Base-by-base conservation (phyloP, 1,139 yeast species). In the Yamadazyma buinensis region DNA sequence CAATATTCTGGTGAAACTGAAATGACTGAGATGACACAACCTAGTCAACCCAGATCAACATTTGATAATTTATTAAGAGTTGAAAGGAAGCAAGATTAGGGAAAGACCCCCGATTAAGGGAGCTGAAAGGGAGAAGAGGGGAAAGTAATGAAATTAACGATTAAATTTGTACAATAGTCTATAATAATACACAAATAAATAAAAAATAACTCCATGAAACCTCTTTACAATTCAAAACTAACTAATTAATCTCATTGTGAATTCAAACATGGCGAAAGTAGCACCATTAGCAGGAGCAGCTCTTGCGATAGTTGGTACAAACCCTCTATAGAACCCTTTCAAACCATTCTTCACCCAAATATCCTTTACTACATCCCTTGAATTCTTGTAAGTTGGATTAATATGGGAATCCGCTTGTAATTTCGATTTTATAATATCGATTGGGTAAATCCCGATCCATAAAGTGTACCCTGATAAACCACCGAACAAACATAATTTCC, bases 201-300 rank as follows among this genome's bases (percentile, higher is more conserved):
- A n/a, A n/a, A n/a, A n/a, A n/a, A n/a, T n/a, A n/a, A n/a, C n/a
- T n/a, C n/a, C n/a, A n/a, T n/a, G n/a, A n/a, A n/a, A n/a, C n/a
- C 19, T 17, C 19, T 17, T 5, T 5, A 17, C 21, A 8, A 10
- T 23, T n/a, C n/a, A n/a, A n/a, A n/a, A n/a, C 30, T 41, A 41
- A 75, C 51, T 43, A 19, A 44, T 41, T 26, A 75, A 56, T 60
- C 94, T 76, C 84, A 87, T 84, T 5, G 95, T 83, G 35, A 84
- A 59, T 61, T 90, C 97, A 54, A 90, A 90, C 9, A 94, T 87
- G 35, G 87, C 85, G 63, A 90, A 90, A 1, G 97, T 90, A 21
- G 95, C 95, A 34, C 96, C 97, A 54, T 90, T 90, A 13, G 95
- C 97, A 3, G 97, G 97, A 2, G 95, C 95, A 35, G 97, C 97